These are phyloP conservation scores for Plicaturopsis crispa DNA, from an alignment of 768 basidiomycete species.

Conservation along the genomic window DNA sequence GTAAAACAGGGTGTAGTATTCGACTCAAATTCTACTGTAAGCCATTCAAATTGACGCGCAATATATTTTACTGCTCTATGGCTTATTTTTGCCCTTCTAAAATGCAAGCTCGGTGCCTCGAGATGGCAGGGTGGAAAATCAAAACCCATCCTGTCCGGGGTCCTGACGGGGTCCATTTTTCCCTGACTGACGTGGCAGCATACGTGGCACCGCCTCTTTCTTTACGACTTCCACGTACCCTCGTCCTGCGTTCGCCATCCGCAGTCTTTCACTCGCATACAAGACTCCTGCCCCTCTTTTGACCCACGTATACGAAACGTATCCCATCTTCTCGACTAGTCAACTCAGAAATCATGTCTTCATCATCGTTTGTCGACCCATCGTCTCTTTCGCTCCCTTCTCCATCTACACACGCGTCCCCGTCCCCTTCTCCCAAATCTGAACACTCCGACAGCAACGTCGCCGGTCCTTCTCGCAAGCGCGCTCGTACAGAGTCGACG, in stretches of 20 bases:
- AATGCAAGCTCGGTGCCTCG: neutral
- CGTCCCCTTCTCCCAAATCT: conserved; percentile 12
- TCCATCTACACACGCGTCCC: conserved; percentile 20
- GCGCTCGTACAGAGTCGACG: conserved; percentile 52
- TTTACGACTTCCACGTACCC: conserved; percentile 10
- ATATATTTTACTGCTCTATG: too few species aligned
- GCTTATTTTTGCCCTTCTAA: neutral
- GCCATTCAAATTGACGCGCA: too few species aligned
- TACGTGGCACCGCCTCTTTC: conserved; percentile 3
- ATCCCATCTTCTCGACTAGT: too few species aligned
- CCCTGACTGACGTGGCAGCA: neutral
- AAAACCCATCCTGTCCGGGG: neutral
- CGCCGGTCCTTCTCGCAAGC: conserved; percentile 62
- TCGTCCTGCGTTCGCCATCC: conserved; percentile 10
- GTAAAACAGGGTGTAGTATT: conserved; percentile 32
- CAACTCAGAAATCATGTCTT: conserved; percentile 1
- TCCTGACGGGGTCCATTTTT: too few species aligned
- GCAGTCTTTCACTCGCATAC: conserved; percentile 1
- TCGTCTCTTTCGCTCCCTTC: conserved; percentile 31
- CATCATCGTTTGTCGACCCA: conserved; percentile 25
- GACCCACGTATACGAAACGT: too few species aligned
- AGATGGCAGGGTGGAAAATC: neutral
- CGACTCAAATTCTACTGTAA: too few species aligned
- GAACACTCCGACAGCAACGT: conserved; percentile 6
- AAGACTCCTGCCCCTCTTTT: too few species aligned